phyloP scores from a whole-genome alignment of 1,284 basidiomycete genomes.

The Malassezia caprae region DNA sequence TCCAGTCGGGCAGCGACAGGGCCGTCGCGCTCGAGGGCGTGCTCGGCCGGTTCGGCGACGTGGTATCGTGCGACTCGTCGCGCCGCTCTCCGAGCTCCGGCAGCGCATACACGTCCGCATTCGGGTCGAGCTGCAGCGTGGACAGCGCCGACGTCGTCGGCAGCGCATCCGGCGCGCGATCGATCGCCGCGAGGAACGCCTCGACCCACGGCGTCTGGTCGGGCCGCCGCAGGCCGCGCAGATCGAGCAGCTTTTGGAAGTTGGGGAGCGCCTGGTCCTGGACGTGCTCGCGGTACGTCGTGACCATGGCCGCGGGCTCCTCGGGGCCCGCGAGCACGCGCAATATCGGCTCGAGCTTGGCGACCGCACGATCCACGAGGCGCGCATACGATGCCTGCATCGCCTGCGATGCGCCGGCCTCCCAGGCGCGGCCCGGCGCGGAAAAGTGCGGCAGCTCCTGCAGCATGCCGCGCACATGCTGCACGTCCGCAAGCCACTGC shows the following conservation, averaged over 20 bases:
- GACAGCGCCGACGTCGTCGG: conserved; percentile 53
- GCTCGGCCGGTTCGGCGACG: neutral
- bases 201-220: conserved; percentile 14
- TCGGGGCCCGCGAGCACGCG: conserved; percentile 25
- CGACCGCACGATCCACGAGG: conserved; percentile 25
- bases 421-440: conserved; percentile 11
- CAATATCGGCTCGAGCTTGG: conserved; percentile 29
- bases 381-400: conserved; percentile 29
- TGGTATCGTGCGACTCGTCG: conserved; percentile 18
- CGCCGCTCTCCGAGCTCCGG: conserved; percentile 13
- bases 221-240: conserved; percentile 54
- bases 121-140: conserved; percentile 51
- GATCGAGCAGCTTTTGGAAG: conserved; percentile 84
- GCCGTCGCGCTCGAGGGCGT: conserved; percentile 18
- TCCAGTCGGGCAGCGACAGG: conserved; percentile 31
- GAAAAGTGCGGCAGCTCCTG: conserved; percentile 33
- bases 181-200: conserved; percentile 14
- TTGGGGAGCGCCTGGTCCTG: conserved; percentile 39
- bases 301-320: conserved; percentile 21
- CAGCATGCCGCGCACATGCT: conserved; percentile 26
- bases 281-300: conserved; percentile 30
- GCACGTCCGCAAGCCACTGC: conserved; percentile 32
- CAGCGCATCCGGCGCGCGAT: conserved; percentile 13
- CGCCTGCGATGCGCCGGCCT: conserved; percentile 8
- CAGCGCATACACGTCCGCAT: conserved; percentile 19